Evolutionary conservation across 2,329 filamentous ascomycete species (phyloP).

Genomic region (Epichloe sylvatica): DNA sequence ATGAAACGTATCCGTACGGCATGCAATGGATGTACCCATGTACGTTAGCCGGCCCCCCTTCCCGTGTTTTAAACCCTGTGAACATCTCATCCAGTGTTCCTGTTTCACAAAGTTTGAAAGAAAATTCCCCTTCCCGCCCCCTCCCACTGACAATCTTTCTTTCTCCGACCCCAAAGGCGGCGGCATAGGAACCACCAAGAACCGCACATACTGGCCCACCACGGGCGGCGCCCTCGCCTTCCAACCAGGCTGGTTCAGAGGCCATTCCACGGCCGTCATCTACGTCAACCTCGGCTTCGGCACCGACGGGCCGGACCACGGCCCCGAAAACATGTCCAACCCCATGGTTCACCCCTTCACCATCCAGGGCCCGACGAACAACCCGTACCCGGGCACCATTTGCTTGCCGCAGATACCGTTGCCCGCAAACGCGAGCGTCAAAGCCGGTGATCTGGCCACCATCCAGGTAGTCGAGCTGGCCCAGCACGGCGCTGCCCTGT

Average conservation of each 20-base stretch:
- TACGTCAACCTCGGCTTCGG: conserved; percentile 88
- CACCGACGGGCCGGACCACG: conserved; percentile 44
- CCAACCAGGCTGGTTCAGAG: conserved; percentile 92
- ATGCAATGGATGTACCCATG: conserved; percentile 96
- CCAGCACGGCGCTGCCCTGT: conserved; percentile 69
- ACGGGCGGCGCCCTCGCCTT: conserved; percentile 75
- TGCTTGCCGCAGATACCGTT: conserved; percentile 84
- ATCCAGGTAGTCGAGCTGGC: conserved; percentile 80
- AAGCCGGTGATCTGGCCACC: conserved; percentile 75
- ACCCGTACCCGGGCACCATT: conserved; percentile 75
- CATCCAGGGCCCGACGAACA: conserved; percentile 66
- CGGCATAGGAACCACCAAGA: conserved; percentile 60
- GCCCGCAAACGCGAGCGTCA: conserved; percentile 55
- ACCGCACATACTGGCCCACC: conserved; percentile 86
- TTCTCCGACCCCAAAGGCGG: too few species aligned
- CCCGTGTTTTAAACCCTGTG: too few species aligned
- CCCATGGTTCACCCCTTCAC: conserved; percentile 70
- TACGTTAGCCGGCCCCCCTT: conserved; percentile 30
- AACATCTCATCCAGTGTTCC: too few species aligned
- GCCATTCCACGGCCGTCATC: conserved; percentile 67
- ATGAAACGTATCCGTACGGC: conserved; percentile 67
- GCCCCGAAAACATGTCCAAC: conserved; percentile 77
- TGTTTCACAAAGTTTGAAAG: too few species aligned
- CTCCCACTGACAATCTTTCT: neutral
- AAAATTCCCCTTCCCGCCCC: neutral